Base-by-base conservation (phyloP, 495 filamentous ascomycete genomes). In the Chaetomium tenue region DNA sequence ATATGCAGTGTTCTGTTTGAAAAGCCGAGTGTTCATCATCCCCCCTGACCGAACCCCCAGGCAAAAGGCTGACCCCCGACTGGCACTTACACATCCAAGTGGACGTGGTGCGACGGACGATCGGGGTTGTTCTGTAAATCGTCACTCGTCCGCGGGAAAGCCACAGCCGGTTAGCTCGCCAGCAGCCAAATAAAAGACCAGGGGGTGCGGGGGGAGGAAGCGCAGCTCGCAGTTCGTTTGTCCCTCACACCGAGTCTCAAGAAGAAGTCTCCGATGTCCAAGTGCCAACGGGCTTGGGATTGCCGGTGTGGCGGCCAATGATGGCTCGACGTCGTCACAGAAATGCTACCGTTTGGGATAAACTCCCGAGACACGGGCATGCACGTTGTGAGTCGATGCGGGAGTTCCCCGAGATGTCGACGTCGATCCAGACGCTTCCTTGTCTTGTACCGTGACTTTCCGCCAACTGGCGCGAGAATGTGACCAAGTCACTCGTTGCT, bases 271-370 rank as follows among this genome's bases (percentile, higher is more conserved):
- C 58, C 44, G 44, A 60, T n/a, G 15, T 20, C n/a, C 25, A 33
- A n/a, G 57, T 47, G 15, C 23, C 42, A 47, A 16, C 22, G 40
- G 18, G 22, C 22, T 23, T 5, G 26, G 26, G 44, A 28, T 39
- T 8, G 44, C 28, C 30, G 44, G 46, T 59, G 58, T 51, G 47
- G 47, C 30, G 47, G 30, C 58, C 58, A 61, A 61, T 52, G 47
- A 28, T 4, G 20, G n/a, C 11, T 18, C n/a, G 11, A 40, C 3
- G 33, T 12, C 23, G 52, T n/a, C 12, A 56, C n/a, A 58, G 53
- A 39, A 23, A n/a, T 23, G 53, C 16, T 37, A 33, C 53, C 53
- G 22, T 58, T 39, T 58, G 37, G 39, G 55, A n/a, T 28, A 28
- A 44, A 26, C 22, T 42, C 39, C 55, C 55, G 37, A 58, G 55